Base-by-base conservation (phyloP, 495 filamentous ascomycete genomes). In the Choiromyces venosus region DNA sequence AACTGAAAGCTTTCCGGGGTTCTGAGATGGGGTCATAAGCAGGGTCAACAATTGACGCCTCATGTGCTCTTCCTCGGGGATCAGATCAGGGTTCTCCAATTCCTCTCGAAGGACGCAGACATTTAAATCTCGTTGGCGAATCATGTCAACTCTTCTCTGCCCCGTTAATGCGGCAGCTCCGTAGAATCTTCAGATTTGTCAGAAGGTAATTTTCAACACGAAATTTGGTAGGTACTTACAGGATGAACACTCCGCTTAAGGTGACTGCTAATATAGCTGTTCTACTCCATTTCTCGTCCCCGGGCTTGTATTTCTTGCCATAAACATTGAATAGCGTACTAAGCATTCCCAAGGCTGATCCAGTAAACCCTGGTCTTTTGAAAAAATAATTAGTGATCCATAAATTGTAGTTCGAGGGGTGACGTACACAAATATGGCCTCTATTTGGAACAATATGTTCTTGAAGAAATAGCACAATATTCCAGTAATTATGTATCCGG, bases 271-370 rank as follows among this genome's bases (percentile, higher is more conserved):
- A 68, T 70, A 77, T 77, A 18, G 75, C 75, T 35, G 75, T 71
- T 42, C 65, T 61, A 19, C 35, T 65, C 75, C 75, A 77, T 66
- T 65, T 65, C 25, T 64, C 2, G 29, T 77, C 73, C 3, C 65
- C 73, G 12, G 61, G 40, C 5, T 36, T 44, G 44, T 77, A 76
- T 25, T 64, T 68, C 38, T 76, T 77, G 21, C 75, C 75, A 46
- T 77, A 76, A 14, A 77, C 73, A 37, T 72, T 76, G 52, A 77
- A 77, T 39, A 77, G 73, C 29, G 68, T 75, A 61, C 68, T 75
- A 69, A 72, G 65, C 61, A 77, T 76, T 61, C 75, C 75, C 18
- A 77, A 25, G 2, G 73, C 67, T 9, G 73, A 75, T 16, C 46
- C 65, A 36, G 75, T 76, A 37, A 76, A 75, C 19, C 75, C 75